Evolutionary conservation across 106 monocot genomes (phyloP), one percentile per base, ranked within the genome.

Genomic region (Dendrobium nobile): DNA sequence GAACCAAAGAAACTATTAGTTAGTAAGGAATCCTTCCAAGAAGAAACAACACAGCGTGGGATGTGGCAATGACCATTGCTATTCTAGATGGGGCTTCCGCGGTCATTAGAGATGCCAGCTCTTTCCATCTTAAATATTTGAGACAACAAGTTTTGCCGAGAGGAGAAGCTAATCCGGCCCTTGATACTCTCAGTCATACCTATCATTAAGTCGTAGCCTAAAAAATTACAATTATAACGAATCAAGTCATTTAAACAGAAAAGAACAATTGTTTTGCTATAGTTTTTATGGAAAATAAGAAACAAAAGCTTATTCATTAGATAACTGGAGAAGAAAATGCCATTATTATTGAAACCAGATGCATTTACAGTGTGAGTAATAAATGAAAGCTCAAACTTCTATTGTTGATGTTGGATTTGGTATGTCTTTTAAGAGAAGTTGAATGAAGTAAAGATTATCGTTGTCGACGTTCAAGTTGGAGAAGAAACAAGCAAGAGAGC

Each of bases 81-180:
- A 68, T 80, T 85, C 61, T 80, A 75, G 8, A 77, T 73, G 2
- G 78, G 75, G 13, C 59, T 16, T 19, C 72, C 72, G 58, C 58
- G 81, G 0, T 87, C 85, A 31, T 87, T 86, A 5, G 90, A 86
- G 87, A 90, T 59, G 20, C 77, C 83, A 40, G 89, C 91, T 33
- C 84, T 88, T 4, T 75, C 92, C 31, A 84, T 80, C 78, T 91
- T 91, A 0, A 91, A 91, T 79, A 95, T 92, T 77, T 89, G 95
- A 4, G 95, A 87, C 87, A 95, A 27, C 11, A 90, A 90, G 24
- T 80, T 82, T 37, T 95, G 95, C 70, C 95, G 79, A 10, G 95
- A 92, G 9, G 89, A 86, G 84, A 92, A 92, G 85, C 86, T 95
- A 10, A 95, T 47, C 78, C 91, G 92, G 20, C 86, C 80, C 79